Conservation (phyloP, 495 filamentous ascomycete species). For the Penicillium nucicola region DNA sequence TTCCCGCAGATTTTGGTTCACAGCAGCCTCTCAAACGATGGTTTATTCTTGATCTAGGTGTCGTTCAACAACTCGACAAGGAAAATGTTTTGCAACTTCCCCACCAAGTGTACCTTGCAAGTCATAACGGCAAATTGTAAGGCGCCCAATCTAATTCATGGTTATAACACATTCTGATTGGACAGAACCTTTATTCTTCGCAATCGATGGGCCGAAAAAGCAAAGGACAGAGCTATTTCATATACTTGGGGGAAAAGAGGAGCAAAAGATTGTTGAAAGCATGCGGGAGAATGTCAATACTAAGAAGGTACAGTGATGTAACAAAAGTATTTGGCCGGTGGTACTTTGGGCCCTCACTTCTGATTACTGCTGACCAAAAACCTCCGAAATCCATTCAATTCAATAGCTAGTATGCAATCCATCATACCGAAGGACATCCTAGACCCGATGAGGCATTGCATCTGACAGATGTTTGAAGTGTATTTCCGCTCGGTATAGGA, state of each 20-base stretch:
- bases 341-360: too few species aligned
- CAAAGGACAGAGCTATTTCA: conserved; percentile 14
- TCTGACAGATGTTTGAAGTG: too few species aligned
- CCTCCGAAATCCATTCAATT: too few species aligned
- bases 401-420: too few species aligned
- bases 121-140: conserved; percentile 20
- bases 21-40: conserved; percentile 16
- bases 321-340: too few species aligned
- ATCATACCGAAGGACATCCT: too few species aligned
- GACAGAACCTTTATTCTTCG: conserved; percentile 17
- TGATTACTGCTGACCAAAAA: too few species aligned
- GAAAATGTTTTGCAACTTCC: conserved; percentile 15
- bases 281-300: conserved; percentile 1
- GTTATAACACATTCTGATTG: not conserved
- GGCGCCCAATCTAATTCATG: not conserved
- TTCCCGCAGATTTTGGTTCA: conserved; percentile 23
- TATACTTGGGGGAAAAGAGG: conserved; percentile 18
- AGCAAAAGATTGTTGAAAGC: conserved; percentile 9
- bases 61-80: conserved; percentile 9
- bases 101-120: conserved; percentile 22
- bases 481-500: too few species aligned
- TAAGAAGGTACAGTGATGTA: too few species aligned
- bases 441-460: too few species aligned
- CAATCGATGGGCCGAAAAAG: conserved; percentile 14
- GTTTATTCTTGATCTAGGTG: conserved; percentile 25